Conservation (phyloP, 345 rosid genomes). For the Eutrema japonicum region DNA sequence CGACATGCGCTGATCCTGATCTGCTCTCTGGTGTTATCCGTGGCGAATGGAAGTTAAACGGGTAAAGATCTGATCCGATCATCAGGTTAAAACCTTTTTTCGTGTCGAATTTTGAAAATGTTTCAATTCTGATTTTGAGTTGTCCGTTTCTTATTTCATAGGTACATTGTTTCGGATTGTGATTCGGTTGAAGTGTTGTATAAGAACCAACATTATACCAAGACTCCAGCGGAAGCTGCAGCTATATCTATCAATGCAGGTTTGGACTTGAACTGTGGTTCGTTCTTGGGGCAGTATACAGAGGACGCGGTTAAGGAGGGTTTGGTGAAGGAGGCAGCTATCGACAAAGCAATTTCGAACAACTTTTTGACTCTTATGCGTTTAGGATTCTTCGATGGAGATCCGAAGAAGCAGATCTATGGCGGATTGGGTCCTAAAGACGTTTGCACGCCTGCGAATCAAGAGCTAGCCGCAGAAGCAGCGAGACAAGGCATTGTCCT, state of each 20-base stretch:
- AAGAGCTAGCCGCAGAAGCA: slow-evolving; percentile 81
- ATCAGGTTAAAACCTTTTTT: background rate
- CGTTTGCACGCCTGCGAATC: slow-evolving; percentile 71
- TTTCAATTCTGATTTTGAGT: background rate
- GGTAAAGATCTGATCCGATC: slow-evolving; percentile 44
- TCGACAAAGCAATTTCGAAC: slow-evolving; percentile 72
- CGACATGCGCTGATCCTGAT: slow-evolving; percentile 85
- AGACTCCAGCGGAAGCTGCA: slow-evolving; percentile 94
- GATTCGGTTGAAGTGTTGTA: slow-evolving; percentile 75
- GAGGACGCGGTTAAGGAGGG: slow-evolving; percentile 77
- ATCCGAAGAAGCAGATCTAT: slow-evolving; percentile 71
- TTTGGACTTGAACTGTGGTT: slow-evolving; percentile 82
- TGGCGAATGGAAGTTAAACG: slow-evolving; percentile 88
- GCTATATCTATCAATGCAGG: slow-evolving; percentile 75
- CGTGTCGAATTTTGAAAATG: background rate
- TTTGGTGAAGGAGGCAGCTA: slow-evolving; percentile 57
- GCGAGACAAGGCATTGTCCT: slow-evolving; percentile 96
- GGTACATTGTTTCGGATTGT: slow-evolving; percentile 89
- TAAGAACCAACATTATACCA: slow-evolving; percentile 72
- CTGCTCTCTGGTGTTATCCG: slow-evolving; percentile 75
- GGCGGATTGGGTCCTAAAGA: slow-evolving; percentile 82
- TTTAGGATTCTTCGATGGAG: slow-evolving; percentile 92
- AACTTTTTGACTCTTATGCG: slow-evolving; percentile 85
- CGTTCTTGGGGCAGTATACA: slow-evolving; percentile 76
- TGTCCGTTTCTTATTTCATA: slow-evolving; percentile 34